Evolutionary conservation across 257 asterid genomes (phyloP).

Genomic region (Verbascum thapsus): DNA sequence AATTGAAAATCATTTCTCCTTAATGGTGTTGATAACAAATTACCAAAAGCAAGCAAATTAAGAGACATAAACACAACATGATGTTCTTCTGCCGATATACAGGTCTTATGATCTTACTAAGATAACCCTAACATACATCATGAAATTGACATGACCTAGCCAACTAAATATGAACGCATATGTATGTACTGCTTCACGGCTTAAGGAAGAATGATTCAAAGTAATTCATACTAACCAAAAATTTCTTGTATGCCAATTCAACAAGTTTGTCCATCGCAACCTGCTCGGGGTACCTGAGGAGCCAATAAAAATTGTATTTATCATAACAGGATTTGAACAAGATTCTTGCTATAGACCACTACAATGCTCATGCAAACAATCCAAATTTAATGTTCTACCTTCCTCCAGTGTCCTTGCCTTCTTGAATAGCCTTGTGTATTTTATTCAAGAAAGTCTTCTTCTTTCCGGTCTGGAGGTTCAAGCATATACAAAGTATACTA

Average conservation of each 20-base stretch:
- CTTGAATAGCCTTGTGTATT: conserved; percentile 59
- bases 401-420: conserved; percentile 44
- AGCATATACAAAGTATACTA: conserved; percentile 21
- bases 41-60: background rate
- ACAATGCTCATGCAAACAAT: conserved; percentile 17
- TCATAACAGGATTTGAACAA: conserved; percentile 22
- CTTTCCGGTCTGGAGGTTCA: conserved; percentile 52
- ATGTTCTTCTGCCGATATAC: conserved; percentile 1
- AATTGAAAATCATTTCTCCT: background rate
- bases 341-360: conserved; percentile 9
- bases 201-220: conserved; percentile 1
- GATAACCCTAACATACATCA: background rate
- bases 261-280: conserved; percentile 82
- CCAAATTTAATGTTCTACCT: conserved; percentile 46
- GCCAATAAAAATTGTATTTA: conserved; percentile 24
- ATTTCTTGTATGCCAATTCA: conserved; percentile 83
- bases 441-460: conserved; percentile 66
- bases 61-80: background rate
- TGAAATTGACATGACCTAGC: conserved; percentile 7
- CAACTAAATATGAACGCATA: background rate
- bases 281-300: conserved; percentile 82
- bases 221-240: conserved; percentile 63
- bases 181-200: conserved; percentile 13
- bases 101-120: too few relatives aligned
- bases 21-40: background rate